These are phyloP conservation scores for Aspergillus sp. DNA, from an alignment of 2,329 filamentous ascomycete genomes.

Conservation along the genomic window DNA sequence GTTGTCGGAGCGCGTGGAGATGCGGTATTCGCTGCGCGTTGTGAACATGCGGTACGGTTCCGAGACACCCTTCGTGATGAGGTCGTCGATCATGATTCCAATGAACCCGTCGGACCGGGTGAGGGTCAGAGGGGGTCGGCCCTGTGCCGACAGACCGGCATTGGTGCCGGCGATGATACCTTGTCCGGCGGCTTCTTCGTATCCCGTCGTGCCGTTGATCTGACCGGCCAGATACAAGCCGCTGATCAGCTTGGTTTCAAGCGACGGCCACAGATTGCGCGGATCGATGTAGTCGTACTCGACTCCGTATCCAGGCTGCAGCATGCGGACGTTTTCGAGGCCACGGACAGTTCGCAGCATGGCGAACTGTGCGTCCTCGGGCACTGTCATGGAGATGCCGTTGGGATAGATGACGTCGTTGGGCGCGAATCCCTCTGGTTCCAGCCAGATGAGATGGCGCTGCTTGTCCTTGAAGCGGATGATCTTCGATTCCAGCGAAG, in stretches of 20 bases:
- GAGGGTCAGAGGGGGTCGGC: constrained; percentile 64
- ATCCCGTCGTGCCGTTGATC: constrained; percentile 97
- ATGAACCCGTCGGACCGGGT: constrained; percentile 90
- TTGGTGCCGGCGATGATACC: constrained; percentile 92
- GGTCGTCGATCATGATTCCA: constrained; percentile 97
- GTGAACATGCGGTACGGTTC: constrained; percentile 99
- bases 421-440: constrained; percentile 85
- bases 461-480: constrained; percentile 80
- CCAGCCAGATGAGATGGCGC: constrained; percentile 89
- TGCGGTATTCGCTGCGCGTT: constrained; percentile 88
- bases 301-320: constrained; percentile 93
- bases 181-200: constrained; percentile 94
- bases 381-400: constrained; percentile 94
- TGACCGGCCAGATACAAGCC: constrained; percentile 92
- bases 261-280: constrained; percentile 76
- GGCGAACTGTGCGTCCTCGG: constrained; percentile 78
- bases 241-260: constrained; percentile 88
- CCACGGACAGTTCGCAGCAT: constrained; percentile 85
- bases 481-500: constrained; percentile 91
- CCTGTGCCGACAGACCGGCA: constrained; percentile 74
- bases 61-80: constrained; percentile 92
- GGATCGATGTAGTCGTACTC: constrained; percentile 99
- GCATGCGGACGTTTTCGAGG: constrained; percentile 84
- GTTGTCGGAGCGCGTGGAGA: constrained; percentile 89
- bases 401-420: constrained; percentile 93